These are phyloP conservation scores for Benincasa hispida DNA, from an alignment of 306 rosid species.

Conservation along the genomic window DNA sequence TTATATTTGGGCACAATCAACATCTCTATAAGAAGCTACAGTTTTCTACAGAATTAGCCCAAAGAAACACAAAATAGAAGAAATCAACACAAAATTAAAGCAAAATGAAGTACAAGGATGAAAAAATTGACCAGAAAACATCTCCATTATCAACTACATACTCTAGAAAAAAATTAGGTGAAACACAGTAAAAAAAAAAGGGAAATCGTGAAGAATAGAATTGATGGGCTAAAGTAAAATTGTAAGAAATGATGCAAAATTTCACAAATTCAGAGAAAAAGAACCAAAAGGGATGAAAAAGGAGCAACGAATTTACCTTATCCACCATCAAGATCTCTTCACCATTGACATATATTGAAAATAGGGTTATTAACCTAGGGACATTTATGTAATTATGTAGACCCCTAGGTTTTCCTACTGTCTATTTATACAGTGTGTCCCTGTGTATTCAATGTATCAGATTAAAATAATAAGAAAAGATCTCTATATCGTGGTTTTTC, in stretches of 20 bases:
- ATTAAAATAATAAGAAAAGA: no score
- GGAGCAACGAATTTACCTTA: conserved; percentile 38
- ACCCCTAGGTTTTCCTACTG: no score
- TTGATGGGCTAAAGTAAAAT: not conserved
- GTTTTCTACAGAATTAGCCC: conserved; percentile 30
- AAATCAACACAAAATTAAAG: not conserved
- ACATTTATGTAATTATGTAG: no score
- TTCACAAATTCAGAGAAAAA: not conserved
- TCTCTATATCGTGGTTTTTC: no score
- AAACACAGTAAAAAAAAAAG: not conserved
- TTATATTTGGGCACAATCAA: no score
- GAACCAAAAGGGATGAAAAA: not conserved
- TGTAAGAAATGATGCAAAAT: not conserved
- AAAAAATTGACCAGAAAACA: no score
- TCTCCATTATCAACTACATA: not conserved
- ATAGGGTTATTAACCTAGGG: no score
- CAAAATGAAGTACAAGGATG: no score
- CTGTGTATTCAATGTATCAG: no score
- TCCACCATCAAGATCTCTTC: conserved; percentile 76
- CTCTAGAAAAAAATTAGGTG: not conserved
- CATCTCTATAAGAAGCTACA: no score
- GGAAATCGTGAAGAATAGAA: not conserved
- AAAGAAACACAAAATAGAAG: conserved; percentile 12
- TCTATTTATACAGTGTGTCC: no score
- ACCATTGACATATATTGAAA: conserved; percentile 86